Evolutionary conservation across 108 stramenopile species (phyloP).

Genomic region (Cyclotella baltica): DNA sequence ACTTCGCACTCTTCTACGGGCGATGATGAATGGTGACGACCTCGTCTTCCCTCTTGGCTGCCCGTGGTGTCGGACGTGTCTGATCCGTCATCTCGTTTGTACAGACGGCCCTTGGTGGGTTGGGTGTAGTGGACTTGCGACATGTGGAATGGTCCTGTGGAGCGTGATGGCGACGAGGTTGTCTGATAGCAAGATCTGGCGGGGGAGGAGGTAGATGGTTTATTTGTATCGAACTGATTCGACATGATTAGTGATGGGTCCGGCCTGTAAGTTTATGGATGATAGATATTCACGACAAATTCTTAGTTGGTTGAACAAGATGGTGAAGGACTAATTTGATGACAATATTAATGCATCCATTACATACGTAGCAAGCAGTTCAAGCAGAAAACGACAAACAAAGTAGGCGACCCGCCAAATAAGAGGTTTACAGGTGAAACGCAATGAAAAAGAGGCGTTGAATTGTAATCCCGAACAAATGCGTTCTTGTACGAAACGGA

Average conservation of each 20-base stretch:
- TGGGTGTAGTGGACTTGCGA: not conserved
- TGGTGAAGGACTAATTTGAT: not conserved
- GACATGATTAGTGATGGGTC: not conserved
- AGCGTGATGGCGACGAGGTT: not conserved
- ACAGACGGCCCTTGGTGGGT: not conserved
- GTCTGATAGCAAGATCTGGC: not conserved
- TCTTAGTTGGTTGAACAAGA: not conserved
- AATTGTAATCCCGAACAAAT: not conserved
- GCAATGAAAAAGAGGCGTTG: too few relatives aligned
- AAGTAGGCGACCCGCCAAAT: not conserved
- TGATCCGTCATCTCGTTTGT: conserved; percentile 15
- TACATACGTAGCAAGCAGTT: not conserved
- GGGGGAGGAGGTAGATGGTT: not conserved
- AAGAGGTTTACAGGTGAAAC: not conserved
- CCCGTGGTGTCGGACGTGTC: conserved; percentile 20
- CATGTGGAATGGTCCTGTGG: conserved; percentile 8
- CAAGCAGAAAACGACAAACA: not conserved
- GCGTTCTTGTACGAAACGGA: not conserved
- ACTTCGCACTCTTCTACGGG: not conserved
- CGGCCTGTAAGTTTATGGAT: not conserved
- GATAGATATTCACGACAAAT: not conserved
- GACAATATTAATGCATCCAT: not conserved
- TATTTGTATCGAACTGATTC: not conserved
- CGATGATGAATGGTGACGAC: not conserved
- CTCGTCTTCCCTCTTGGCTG: not conserved